Evolutionary conservation across 1,139 yeast species (phyloP), one percentile per base, ranked within the genome.

Genomic region (Candida gigantensis): DNA sequence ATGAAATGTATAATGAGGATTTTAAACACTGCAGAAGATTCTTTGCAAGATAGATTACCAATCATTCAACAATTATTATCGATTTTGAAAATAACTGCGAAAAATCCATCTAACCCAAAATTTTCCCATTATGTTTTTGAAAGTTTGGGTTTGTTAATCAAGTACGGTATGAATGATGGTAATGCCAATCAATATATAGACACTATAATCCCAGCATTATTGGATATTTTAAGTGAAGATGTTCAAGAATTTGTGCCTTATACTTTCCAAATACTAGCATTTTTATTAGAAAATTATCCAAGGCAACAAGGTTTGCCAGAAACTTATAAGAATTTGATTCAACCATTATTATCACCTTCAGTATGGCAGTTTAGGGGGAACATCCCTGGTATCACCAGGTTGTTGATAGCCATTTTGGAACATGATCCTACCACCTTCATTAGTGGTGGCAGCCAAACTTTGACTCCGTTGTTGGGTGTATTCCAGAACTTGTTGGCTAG

Each of bases 191-290:
- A 58, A 31, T 66, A 83, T 35, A 81, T 84, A 39, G 71, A 72
- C 6, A 44, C 75, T 8, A 68, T 86, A 30, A 73, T 89, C 51
- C 92, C 95, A 4, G 73, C 81, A 3, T 70, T 87, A 41, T 65
- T 89, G 45, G 65, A 65, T 5, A 78, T 90, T 26, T 70, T 94
- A 43, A 81, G 84, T 15, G 80, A 82, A 37, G 98, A 92, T 52
- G 86, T 92, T 28, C 94, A 90, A 50, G 99, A 94, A 60, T 94
- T 92, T 57, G 82, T 86, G 11, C 97, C 97, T 6, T 94, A 94
- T 53, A 81, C 84, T 6, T 86, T 94, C 62, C 99, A 94, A 65
- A 73, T 92, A 15, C 68, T 92, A 46, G 84, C 97, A 1, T 89
- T 66, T 53, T 62, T 88, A 45, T 68, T 94, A 37, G 95, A 87